These are phyloP conservation scores for Camellia oleifera DNA, from an alignment of 179 eudicot genomes.

Conservation along the genomic window DNA sequence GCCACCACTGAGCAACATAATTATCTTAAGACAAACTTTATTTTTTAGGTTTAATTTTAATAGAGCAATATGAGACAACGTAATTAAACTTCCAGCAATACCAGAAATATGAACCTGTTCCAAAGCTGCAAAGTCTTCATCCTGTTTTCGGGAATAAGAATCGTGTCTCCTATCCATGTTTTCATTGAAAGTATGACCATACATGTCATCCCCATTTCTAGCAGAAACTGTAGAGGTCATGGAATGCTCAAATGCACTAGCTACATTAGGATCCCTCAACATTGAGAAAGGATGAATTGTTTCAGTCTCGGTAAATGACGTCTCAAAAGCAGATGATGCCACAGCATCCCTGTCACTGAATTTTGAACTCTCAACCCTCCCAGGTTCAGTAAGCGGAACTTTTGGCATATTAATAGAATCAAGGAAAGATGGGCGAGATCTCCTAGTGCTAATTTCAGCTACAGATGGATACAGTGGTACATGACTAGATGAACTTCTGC, in stretches of 20 bases:
- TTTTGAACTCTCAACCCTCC: constrained; percentile 25
- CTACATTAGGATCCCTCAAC: constrained; percentile 21
- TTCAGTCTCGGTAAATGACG: constrained; percentile 21
- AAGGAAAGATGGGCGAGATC: constrained; percentile 89
- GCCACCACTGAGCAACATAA: background rate
- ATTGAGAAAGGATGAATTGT: constrained; percentile 29
- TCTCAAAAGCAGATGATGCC: constrained; percentile 35
- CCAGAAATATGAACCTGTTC: constrained; percentile 67
- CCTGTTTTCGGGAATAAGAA: constrained; percentile 52
- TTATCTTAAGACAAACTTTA: background rate
- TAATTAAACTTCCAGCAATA: background rate
- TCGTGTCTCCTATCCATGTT: constrained; percentile 38
- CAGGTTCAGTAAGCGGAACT: constrained; percentile 39
- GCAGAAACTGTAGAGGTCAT: constrained; percentile 19
- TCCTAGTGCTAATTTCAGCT: constrained; percentile 47
- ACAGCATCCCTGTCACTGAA: constrained; percentile 31
- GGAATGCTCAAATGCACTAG: constrained; percentile 16
- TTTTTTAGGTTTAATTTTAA: background rate
- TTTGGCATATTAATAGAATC: constrained; percentile 68
- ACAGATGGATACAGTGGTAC: constrained; percentile 34
- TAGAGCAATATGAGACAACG: background rate
- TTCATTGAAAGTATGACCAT: constrained; percentile 24
- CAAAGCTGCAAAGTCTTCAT: constrained; percentile 92
- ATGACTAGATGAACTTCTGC: constrained; percentile 31
- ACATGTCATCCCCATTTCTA: constrained; percentile 27